Conservation (phyloP, 2,329 filamentous ascomycete species). For the Phialocephala subalpina region DNA sequence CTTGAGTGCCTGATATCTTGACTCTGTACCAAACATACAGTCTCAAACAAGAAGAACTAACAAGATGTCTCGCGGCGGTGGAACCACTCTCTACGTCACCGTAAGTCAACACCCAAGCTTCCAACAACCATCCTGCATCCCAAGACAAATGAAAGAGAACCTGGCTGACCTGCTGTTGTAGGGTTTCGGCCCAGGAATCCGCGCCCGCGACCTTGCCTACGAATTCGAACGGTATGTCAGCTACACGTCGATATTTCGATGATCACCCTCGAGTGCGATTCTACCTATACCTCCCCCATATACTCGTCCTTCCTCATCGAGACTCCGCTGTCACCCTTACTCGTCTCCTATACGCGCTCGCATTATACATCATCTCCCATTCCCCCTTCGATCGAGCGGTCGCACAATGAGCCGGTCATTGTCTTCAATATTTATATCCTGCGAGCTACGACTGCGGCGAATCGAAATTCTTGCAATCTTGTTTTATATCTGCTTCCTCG, state of each 20-base stretch:
- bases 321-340: slow-evolving; percentile 54
- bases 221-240: slow-evolving; percentile 99
- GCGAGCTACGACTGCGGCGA: slow-evolving; percentile 38
- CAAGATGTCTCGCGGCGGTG: slow-evolving; percentile 82
- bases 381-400: slow-evolving; percentile 49
- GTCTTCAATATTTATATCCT: slow-evolving; percentile 40
- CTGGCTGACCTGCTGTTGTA: slow-evolving; percentile 28
- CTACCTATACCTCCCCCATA: slow-evolving; percentile 29
- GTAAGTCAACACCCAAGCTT: slow-evolving; percentile 34
- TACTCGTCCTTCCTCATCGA: slow-evolving; percentile 49
- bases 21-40: slow-evolving; percentile 1
- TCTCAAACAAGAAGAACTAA: slow-evolving; percentile 3
- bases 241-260: slow-evolving; percentile 57
- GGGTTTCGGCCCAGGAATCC: slow-evolving; percentile 98
- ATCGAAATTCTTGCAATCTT: slow-evolving; percentile 38
- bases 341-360: slow-evolving; percentile 51
- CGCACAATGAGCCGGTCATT: slow-evolving; percentile 44
- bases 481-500: slow-evolving; percentile 36
- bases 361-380: slow-evolving; percentile 46
- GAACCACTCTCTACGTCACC: slow-evolving; percentile 96
- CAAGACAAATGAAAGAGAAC: slow-evolving; percentile 18
- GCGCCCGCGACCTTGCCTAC: slow-evolving; percentile 98
- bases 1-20: slow-evolving; percentile 1
- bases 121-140: slow-evolving; percentile 27
- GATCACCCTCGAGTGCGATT: slow-evolving; percentile 47